Evolutionary conservation across 78 protist genomes (phyloP), one percentile per base, ranked within the genome.

Genomic region (Diacronema lutheri): DNA sequence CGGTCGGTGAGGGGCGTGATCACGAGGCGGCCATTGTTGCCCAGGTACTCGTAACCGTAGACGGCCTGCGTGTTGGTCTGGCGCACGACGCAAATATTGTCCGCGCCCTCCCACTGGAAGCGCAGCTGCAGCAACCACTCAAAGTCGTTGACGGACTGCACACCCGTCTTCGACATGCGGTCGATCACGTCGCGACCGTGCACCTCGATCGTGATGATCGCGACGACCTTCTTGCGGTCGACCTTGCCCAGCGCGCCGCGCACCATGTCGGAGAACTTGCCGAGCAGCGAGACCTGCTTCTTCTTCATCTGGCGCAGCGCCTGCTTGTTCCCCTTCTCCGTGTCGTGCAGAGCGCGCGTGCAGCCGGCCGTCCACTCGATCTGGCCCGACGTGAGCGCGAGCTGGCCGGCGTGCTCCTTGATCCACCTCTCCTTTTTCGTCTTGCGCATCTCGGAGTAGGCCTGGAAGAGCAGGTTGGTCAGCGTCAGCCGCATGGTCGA

Each of bases 1-100:
- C 96, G 90, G 64, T 95, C 97, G 1, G 96, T 93, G 38, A 93
- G 95, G 0, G 94, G 93, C 41, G 98, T 96, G 83, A 96, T 83
- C 64, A 96, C 96, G 16, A 96, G 93, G 12, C 98, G 88, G 13
- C 89, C 93, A 31, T 84, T 40, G 87, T 91, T 91, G 41, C 98
- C 98, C 21, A 88, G 86, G 72, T 93, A 96, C 86, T 96, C 98
- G 86, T 92, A 93, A 37, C 92, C 93, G 84, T 92, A 96, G 31
- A 0, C 0, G 35, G 68, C 33, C 40, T 4, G 14, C 23, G 95
- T 85, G 80, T 86, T 74, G 16, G 94, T 89, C 88, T 91, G 94
- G 41, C 84, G 78, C 23, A 90, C 69, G 35, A 90, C 56, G 81
- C 89, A 86, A 3, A 29, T 35, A 68, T 4, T 84, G 81, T 0